Base-by-base conservation (phyloP, 177 flowering plant genomes). In the Telopea speciosissima region DNA sequence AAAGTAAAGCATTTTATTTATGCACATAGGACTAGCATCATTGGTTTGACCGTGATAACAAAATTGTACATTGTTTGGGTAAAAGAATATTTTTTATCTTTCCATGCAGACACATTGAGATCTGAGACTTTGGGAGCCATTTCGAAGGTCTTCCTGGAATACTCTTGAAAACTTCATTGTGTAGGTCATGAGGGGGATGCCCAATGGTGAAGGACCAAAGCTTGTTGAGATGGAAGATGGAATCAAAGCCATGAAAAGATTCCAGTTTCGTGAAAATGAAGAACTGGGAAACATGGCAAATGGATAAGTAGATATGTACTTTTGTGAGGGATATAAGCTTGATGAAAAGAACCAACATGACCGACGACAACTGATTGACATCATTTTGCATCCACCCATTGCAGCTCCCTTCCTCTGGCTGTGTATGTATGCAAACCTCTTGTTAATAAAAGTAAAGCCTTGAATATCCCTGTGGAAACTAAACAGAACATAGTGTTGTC, bases 161-260 rank as follows among this genome's bases (percentile, higher is more conserved):
- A 13, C 19, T 49, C 19, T 12, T 49, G 54, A 49, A 49, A 49
- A 49, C 19, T 49, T 49, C 19, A 49, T 49, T 13, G 17, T 49
- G 73, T 78, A 93, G 98, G 98, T 93, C 66, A 72, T 95, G 78
- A 83, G 99, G 74, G 98, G 96, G 24, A 84, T 95, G 91, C 99
- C 99, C 44, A 81, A 95, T 70, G 91, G 90, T 7, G 88, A 90
- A 80, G 99, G 99, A 3, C 88, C 91, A 66, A 89, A 86, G 84
- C 90, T 91, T 70, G 96, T 93, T 3, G 98, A 91, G 81, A 83
- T 71, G 67, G 99, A 89, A 74, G 96, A 93, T 67, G 98, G 99
- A 17, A 95, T 93, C 52, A 98, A 95, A 63, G 99, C 99, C 59
- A 89, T 93, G 61, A 24, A 58, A 58, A 58, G 23, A 58, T 58